phyloP scores from a whole-genome alignment of 495 filamentous ascomycete genomes.

The Talaromyces wortmannii region DNA sequence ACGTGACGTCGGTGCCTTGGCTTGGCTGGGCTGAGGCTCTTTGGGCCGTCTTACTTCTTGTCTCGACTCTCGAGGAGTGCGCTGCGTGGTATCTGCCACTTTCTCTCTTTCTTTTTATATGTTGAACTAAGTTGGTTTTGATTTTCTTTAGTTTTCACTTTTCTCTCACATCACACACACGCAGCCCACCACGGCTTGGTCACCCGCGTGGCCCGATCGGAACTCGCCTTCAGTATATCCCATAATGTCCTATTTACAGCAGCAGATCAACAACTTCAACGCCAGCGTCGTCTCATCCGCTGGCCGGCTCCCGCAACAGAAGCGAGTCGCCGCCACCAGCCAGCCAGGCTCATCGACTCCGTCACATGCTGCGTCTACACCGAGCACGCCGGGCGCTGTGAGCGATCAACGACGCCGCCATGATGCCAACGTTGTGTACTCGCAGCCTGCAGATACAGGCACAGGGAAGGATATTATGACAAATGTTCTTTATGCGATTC shows the following conservation, averaged over 20 bases:
- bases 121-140: neutral
- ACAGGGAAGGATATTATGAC: conserved; percentile 75
- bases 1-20: neutral
- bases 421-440: conserved; percentile 57
- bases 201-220: neutral
- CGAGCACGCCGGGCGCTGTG: conserved; percentile 16
- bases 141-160: conserved; percentile 2
- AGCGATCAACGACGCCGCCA: conserved; percentile 53
- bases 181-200: neutral
- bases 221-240: neutral
- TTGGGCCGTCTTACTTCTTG: neutral
- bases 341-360: conserved; percentile 14
- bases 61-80: neutral
- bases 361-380: conserved; percentile 31
- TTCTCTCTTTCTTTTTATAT: neutral
- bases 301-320: conserved; percentile 33
- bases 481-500: conserved; percentile 74
- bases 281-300: conserved; percentile 38
- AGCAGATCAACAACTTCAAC: conserved; percentile 42
- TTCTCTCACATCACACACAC: neutral
- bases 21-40: neutral
- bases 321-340: conserved; percentile 27
- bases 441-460: conserved; percentile 71
- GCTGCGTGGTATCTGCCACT: too few species aligned
- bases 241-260: conserved; percentile 39